phyloP scores from a whole-genome alignment of 2,329 filamentous ascomycete species.

The Aspergillus amoenus region DNA sequence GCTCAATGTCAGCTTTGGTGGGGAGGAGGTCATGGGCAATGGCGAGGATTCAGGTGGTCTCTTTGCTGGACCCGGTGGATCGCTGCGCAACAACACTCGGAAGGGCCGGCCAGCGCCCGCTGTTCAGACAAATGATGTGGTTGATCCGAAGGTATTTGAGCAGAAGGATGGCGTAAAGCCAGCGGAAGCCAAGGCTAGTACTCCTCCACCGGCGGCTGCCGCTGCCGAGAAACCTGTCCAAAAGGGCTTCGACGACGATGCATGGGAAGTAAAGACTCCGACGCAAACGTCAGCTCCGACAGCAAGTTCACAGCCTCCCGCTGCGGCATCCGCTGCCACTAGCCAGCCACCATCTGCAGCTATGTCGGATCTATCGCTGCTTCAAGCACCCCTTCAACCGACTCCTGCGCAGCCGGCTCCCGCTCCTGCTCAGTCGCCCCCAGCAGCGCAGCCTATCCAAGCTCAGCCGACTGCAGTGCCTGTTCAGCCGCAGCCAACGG shows the following conservation, averaged over 20 bases:
- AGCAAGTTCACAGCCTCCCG: conserved; percentile 20
- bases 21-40: conserved; percentile 53
- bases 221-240: conserved; percentile 48
- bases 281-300: conserved; percentile 52
- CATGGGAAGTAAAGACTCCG: conserved; percentile 91
- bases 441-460: conserved; percentile 37
- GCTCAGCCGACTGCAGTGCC: conserved; percentile 41
- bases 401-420: conserved; percentile 50
- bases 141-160: conserved; percentile 84
- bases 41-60: conserved; percentile 68
- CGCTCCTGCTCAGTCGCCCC: conserved; percentile 43
- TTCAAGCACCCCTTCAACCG: conserved; percentile 60
- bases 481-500: conserved; percentile 44
- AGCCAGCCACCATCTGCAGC: conserved; percentile 59
- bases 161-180: conserved; percentile 55
- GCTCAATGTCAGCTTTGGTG: conserved; percentile 54
- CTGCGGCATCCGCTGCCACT: conserved; percentile 35
- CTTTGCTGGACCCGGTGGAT: conserved; percentile 90
- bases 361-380: conserved; percentile 66
- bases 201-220: conserved; percentile 50
- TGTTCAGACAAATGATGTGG: conserved; percentile 79
- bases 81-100: conserved; percentile 88
- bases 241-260: conserved; percentile 88
- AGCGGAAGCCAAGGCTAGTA: conserved; percentile 45
- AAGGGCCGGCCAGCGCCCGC: conserved; percentile 85